Base-by-base conservation (phyloP, 305 asterid genomes). In the Rubia peregrina region DNA sequence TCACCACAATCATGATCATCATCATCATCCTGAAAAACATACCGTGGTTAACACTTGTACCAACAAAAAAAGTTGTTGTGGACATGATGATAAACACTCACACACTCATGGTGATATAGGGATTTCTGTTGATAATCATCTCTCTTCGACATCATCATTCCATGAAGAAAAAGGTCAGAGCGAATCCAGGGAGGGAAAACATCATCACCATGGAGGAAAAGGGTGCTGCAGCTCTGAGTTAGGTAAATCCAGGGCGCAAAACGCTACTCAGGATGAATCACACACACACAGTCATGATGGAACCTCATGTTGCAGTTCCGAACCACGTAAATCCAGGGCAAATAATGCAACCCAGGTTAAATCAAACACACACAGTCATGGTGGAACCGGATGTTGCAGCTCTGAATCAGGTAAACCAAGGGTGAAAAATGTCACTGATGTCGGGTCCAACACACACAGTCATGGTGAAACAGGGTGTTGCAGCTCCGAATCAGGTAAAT, bases 31-130 rank as follows among this genome's bases (percentile, higher is more conserved):
- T 0, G 56, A 73, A 62, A 73, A 64, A 44, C 74, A 49, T 21
- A 70, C 77, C 21, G 55, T 30, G 14, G 51, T 55, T 8, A 30
- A 66, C 48, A 40, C 65, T 7, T 76, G 81, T 73, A 64, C 56
- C 19, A 41, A 48, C 46, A 71, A 48, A 49, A 70, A 67, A 7
- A 38, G 61, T 61, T 72, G 73, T 68, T 69, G 62, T 70, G 64
- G 66, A 12, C 78, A 67, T 17, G 42, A 30, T 49, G 71, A 48
- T 68, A 67, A 17, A 53, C 10, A 38, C 19, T 6, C 64, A 53
- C 33, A 63, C 17, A 43, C 33, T 26, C 61, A 66, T 24, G n/a
- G 64, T 76, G 75, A 59, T 63, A 65, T 5, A 12, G 26, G 38
- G 56, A 14, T 49, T 49, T 4, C 56, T 16, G 10, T 49, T 5